Percentiles rank a stretch among this genome's conserved stretches.
Conservation (phyloP, 208 protist species). For the Crithidia bombi region DNA sequence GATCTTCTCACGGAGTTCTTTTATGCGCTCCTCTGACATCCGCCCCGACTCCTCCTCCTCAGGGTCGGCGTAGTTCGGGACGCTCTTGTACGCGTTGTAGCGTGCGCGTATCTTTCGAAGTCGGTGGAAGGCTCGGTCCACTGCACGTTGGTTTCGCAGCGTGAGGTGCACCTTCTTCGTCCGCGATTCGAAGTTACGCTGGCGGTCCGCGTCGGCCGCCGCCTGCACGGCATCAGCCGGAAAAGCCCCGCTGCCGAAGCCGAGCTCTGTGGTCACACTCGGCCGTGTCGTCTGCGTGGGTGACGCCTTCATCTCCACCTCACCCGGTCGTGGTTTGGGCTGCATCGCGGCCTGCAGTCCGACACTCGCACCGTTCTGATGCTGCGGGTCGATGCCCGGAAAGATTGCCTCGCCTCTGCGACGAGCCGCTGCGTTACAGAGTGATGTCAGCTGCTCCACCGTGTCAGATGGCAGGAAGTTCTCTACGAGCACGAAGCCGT, state of each 20-base stretch:
- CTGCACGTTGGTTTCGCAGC: constrained; percentile 48
- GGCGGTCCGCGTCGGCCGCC: constrained; percentile 32
- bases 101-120: constrained; percentile 47
- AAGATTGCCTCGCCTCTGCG: constrained; percentile 53
- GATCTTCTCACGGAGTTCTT: constrained; percentile 47
- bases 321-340: constrained; percentile 7
- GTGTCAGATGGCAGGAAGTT: constrained; percentile 34
- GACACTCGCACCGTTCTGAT: constrained; percentile 37
- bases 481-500: constrained; percentile 60
- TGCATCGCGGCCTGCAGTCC: constrained; percentile 37
- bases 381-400: constrained; percentile 65
- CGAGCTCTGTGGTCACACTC: constrained; percentile 4
- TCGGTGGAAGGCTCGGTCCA: constrained; percentile 61
- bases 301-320: not conserved
- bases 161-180: constrained; percentile 49
- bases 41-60: constrained; percentile 56
- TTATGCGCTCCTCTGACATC: constrained; percentile 48
- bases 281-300: not conserved
- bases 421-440: constrained; percentile 36
- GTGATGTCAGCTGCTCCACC: constrained; percentile 33
- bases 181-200: constrained; percentile 35
- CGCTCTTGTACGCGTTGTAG: constrained; percentile 50
- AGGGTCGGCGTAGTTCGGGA: constrained; percentile 35
- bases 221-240: constrained; percentile 35
- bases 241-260: constrained; percentile 26